Base-by-base conservation (phyloP, 2,329 filamentous ascomycete species). In the Neopestalotiopsis sp. region DNA sequence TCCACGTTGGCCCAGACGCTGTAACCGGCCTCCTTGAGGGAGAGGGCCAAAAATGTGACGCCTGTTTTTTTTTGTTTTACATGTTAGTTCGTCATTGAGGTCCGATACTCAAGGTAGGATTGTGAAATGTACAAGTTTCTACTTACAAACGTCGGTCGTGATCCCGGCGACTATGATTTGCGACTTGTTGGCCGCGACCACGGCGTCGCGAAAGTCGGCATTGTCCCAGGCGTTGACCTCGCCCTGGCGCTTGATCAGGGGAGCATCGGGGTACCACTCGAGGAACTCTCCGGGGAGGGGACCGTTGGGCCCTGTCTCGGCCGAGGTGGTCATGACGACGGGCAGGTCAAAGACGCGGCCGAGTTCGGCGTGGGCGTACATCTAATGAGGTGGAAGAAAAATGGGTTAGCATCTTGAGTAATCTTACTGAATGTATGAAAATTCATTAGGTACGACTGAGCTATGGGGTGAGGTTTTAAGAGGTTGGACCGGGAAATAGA, bases 171-270 rank as follows among this genome's bases (percentile, higher is more conserved):
- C 79, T 75, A 94, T 92, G 74, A 94, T 82, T 77, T 94, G 92
- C 38, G 85, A 89, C 77, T 89, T 90, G 69, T 87, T 87, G 4
- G 90, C 87, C 1, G 90, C 90, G 71, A 85, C 81, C 70, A 94
- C 84, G 1, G 92, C 91, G 1, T 83, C 83, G 45, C 86, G 86
- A 82, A 94, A 94, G 0, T 92, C 87, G 2, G 84, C 73, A 73
- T 93, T 94, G 76, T 94, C 92, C 92, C 91, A 94, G 2, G 92
- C 92, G 75, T 94, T 88, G 74, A 94, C 91, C 76, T 94, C 90
- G 52, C 92, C 92, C 70, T 91, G 85, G 45, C 92, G 89, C 73
- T 86, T 83, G 75, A 94, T 87, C 12, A 93, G 81, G 0, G 92
- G 88, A 0, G 90, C 88, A 60, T 88, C 80, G 32, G 92, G 92